A percentile compares a stretch with the other conserved stretches of the same genome.
Evolutionary conservation across 1,139 yeast species (phyloP).

Genomic region (Hyphopichia khmerensis): DNA sequence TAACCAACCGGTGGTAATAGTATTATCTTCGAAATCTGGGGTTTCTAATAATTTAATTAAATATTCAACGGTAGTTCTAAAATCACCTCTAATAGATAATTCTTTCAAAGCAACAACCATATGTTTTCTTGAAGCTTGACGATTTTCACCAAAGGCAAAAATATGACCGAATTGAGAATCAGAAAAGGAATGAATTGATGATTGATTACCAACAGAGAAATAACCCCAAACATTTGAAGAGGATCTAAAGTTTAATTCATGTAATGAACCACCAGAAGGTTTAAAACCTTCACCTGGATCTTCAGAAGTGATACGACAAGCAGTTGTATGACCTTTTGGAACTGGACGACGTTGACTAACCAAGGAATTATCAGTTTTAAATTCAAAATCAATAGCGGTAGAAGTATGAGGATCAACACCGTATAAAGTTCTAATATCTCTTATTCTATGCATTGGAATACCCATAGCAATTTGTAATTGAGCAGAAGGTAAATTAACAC

Average conservation of each 20-base stretch:
- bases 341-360: conserved; percentile 85
- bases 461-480: conserved; percentile 99
- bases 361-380: conserved; percentile 68
- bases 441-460: conserved; percentile 91
- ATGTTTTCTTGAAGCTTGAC: conserved; percentile 96
- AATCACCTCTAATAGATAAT: conserved; percentile 95
- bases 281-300: conserved; percentile 99
- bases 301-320: conserved; percentile 97
- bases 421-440: conserved; percentile 86
- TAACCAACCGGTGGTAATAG: conserved; percentile 98
- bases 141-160: conserved; percentile 97
- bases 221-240: conserved; percentile 99
- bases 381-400: conserved; percentile 88
- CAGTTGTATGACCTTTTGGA: conserved; percentile 98
- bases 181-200: conserved; percentile 95
- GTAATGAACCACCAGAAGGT: conserved; percentile 96
- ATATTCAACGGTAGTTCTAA: conserved; percentile 96
- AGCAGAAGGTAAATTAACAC: conserved; percentile 96
- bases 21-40: conserved; percentile 93
- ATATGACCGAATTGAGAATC: conserved; percentile 99
- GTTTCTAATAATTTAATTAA: conserved; percentile 92
- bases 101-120: conserved; percentile 99
- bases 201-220: conserved; percentile 94
- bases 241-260: conserved; percentile 93
- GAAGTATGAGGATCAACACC: conserved; percentile 95